These are phyloP conservation scores for Begonia peltatifolia DNA, from an alignment of 306 rosid species.

Conservation along the genomic window DNA sequence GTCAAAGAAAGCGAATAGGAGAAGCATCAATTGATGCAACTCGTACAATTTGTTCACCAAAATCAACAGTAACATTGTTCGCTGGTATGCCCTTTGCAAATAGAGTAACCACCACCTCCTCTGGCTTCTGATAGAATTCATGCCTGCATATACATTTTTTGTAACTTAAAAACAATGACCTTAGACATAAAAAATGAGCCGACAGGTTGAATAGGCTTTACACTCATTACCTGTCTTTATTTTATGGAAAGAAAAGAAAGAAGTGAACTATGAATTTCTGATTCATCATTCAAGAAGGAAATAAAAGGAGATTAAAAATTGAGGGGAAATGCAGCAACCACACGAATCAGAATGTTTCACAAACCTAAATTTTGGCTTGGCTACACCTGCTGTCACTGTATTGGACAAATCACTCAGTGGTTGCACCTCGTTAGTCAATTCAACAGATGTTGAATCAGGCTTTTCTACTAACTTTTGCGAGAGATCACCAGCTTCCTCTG, in stretches of 20 bases:
- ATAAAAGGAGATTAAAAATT: not conserved
- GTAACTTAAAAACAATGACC: not conserved
- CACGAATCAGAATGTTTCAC: constrained; percentile 7
- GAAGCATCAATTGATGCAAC: constrained; percentile 6
- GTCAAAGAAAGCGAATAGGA: not conserved
- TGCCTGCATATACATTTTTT: constrained; percentile 35
- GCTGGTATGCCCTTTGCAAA: constrained; percentile 66
- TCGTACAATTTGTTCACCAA: constrained; percentile 87
- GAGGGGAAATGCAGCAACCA: not conserved
- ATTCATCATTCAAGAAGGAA: not conserved
- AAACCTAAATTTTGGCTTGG: constrained; percentile 70
- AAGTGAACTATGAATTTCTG: not conserved
- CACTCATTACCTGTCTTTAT: too few species aligned
- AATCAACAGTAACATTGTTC: constrained; percentile 37
- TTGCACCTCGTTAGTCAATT: constrained; percentile 16
- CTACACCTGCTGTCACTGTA: constrained; percentile 15
- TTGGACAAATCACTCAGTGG: constrained; percentile 17
- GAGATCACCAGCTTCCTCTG: constrained; percentile 45
- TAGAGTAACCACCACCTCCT: constrained; percentile 62
- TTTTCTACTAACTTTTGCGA: constrained; percentile 19
- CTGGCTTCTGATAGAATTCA: constrained; percentile 65
- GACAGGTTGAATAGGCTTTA: too few species aligned
- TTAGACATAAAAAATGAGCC: not conserved
- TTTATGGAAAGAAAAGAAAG: not conserved
- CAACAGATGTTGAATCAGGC: constrained; percentile 10